Conservation (phyloP, 352 stramenopile genomes). For the Pythium utonaiense region DNA sequence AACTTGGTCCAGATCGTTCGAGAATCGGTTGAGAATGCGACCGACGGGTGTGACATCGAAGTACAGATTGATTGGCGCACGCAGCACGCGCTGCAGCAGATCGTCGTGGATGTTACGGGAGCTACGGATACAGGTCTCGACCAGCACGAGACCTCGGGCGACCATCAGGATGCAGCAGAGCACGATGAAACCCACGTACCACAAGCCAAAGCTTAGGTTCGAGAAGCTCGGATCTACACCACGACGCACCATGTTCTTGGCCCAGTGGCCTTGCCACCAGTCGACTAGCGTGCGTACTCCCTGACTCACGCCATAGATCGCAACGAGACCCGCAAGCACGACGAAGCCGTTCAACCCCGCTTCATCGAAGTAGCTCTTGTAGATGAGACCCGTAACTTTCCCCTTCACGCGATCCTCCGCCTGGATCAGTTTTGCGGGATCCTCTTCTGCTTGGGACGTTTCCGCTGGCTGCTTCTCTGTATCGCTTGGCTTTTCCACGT, state of each 20-base stretch:
- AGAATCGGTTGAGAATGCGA: slow-evolving; percentile 63
- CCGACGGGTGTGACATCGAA: slow-evolving; percentile 65
- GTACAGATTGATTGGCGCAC: slow-evolving; percentile 49
- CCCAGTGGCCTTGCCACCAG: slow-evolving; percentile 21
- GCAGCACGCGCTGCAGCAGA: slow-evolving; percentile 37
- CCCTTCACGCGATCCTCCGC: slow-evolving; percentile 23
- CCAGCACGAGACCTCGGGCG: slow-evolving; percentile 27
- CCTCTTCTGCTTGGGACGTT: neutral
- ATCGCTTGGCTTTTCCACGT: neutral
- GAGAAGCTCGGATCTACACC: slow-evolving; percentile 4
- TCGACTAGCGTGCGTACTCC: slow-evolving; percentile 5
- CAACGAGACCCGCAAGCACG: slow-evolving; percentile 6
- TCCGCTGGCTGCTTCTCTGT: neutral
- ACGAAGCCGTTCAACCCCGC: slow-evolving; percentile 17
- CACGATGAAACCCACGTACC: slow-evolving; percentile 35
- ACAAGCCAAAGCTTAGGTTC: slow-evolving; percentile 16
- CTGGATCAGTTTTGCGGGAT: slow-evolving; percentile 11
- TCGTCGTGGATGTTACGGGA: slow-evolving; percentile 38
- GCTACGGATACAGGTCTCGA: slow-evolving; percentile 31
- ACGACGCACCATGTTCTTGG: slow-evolving; percentile 17
- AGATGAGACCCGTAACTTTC: slow-evolving; percentile 16
- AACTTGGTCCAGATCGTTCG: slow-evolving; percentile 51
- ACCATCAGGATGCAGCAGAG: slow-evolving; percentile 24
- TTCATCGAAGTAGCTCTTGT: slow-evolving; percentile 22
- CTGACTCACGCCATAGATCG: slow-evolving; percentile 3